phyloP scores from a whole-genome alignment of 495 filamentous ascomycete genomes.

The Clavariopsis aquatica region DNA sequence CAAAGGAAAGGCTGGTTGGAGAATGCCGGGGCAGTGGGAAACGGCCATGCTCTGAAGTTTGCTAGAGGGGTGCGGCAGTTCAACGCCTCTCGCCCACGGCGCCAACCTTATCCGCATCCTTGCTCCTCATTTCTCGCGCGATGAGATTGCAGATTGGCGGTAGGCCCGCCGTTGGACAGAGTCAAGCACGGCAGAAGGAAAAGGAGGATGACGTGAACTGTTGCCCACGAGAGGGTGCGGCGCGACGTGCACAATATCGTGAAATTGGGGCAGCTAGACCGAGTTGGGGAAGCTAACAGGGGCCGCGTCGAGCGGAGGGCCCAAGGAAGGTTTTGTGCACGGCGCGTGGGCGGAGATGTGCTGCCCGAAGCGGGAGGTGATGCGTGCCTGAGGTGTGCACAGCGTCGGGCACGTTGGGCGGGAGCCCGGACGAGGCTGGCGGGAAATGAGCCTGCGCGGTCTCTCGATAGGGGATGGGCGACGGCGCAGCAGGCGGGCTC shows the following conservation, averaged over 20 bases:
- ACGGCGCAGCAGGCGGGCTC: neutral
- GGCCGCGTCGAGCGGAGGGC: neutral
- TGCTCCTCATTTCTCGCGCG: neutral
- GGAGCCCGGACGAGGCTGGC: conserved; percentile 10
- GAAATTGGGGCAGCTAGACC: neutral
- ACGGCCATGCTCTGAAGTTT: no score
- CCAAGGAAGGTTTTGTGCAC: conserved; percentile 9
- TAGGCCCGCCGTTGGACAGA: neutral
- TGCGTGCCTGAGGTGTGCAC: neutral
- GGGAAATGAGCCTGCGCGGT: conserved; percentile 19
- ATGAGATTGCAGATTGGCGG: neutral
- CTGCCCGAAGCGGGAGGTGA: conserved; percentile 10
- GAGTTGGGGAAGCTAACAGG: conserved; percentile 1
- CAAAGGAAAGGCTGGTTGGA: neutral
- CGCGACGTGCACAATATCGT: conserved; percentile 13
- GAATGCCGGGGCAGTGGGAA: neutral
- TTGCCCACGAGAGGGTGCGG: neutral
- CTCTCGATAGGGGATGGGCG: neutral
- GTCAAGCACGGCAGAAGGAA: neutral
- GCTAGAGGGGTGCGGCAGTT: neutral
- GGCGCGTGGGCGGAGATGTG: conserved; percentile 6
- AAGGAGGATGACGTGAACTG: neutral
- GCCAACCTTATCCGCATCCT: neutral
- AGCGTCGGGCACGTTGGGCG: neutral
- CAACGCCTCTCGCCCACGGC: neutral